Percentiles rank a stretch among this genome's conserved stretches.
Evolutionary conservation across 1,284 basidiomycete species (phyloP).

Genomic region (Ustilago sp.): DNA sequence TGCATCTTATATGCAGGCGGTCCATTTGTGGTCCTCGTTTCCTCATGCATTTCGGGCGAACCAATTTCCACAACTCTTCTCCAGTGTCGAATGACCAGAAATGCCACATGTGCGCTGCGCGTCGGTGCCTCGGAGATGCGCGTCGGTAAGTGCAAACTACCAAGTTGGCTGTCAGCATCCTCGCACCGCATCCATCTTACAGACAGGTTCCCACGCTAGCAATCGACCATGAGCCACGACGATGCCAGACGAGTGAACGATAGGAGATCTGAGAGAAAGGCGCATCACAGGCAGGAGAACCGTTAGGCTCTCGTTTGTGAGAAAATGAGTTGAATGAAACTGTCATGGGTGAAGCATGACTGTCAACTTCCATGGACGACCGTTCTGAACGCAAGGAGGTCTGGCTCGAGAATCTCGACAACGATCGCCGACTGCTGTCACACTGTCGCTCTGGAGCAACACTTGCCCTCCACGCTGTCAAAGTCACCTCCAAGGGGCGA

Average conservation of each 20-base stretch:
- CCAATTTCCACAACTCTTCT: no score
- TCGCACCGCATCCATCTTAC: neutral
- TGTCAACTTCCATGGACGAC: neutral
- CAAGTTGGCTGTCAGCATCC: neutral
- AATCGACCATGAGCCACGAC: neutral
- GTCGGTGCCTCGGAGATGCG: conserved; percentile 45
- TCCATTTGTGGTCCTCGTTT: no score
- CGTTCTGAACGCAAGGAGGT: conserved; percentile 22
- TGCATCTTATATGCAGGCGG: no score
- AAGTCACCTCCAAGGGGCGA: neutral
- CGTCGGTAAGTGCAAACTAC: neutral
- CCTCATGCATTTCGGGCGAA: no score
- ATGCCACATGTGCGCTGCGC: conserved; percentile 41
- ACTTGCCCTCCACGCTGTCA: no score
- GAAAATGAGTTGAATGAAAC: neutral
- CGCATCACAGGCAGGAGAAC: no score
- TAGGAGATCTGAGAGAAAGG: neutral
- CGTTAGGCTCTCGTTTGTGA: no score
- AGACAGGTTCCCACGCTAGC: neutral
- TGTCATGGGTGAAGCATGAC: neutral
- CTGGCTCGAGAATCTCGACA: conserved; percentile 11
- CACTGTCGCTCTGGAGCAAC: neutral
- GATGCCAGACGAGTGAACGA: no score
- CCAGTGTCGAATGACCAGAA: neutral
- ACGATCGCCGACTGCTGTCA: neutral